Conservation (phyloP, 2,329 filamentous ascomycete species). For the Cryoendolithus antarcticus region DNA sequence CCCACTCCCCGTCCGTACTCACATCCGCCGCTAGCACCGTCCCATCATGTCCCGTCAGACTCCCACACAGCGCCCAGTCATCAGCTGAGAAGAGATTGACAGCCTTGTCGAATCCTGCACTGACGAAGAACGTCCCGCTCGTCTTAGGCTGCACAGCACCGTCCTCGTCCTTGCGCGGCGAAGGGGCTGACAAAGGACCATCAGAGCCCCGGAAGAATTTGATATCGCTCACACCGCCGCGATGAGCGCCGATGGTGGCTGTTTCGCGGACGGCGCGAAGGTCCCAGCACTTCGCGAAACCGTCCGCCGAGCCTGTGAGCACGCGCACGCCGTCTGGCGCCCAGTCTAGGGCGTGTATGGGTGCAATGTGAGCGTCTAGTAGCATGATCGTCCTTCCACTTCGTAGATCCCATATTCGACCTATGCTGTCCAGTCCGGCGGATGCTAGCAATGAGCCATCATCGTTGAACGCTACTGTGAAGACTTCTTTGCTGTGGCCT, state of each 20-base stretch:
- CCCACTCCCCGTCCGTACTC: slow-evolving; percentile 76
- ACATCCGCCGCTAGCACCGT: slow-evolving; percentile 88
- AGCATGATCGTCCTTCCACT: slow-evolving; percentile 94
- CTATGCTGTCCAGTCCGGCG: slow-evolving; percentile 88
- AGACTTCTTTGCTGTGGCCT: slow-evolving; percentile 88
- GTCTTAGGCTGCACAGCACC: slow-evolving; percentile 56
- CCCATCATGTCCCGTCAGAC: slow-evolving; percentile 77
- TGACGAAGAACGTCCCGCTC: slow-evolving; percentile 82
- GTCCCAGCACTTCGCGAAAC: slow-evolving; percentile 98
- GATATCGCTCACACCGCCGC: slow-evolving; percentile 80
- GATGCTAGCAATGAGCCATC: slow-evolving; percentile 86
- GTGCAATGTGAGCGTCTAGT: slow-evolving; percentile 81
- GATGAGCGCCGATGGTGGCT: slow-evolving; percentile 81
- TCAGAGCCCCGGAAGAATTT: slow-evolving; percentile 87
- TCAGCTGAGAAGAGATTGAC: slow-evolving; percentile 94
- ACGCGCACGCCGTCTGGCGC: slow-evolving; percentile 81
- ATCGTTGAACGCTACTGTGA: slow-evolving; percentile 74
- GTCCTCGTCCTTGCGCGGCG: slow-evolving; percentile 33
- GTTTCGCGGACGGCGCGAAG: slow-evolving; percentile 74
- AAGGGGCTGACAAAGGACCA: slow-evolving; percentile 48
- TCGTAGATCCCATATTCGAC: slow-evolving; percentile 86
- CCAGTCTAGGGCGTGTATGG: slow-evolving; percentile 91
- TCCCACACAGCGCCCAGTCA: slow-evolving; percentile 85
- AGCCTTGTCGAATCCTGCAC: slow-evolving; percentile 82
- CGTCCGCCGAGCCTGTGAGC: slow-evolving; percentile 82